Evolutionary conservation across 495 filamentous ascomycete species (phyloP).

Genomic region (Podospora sp.): DNA sequence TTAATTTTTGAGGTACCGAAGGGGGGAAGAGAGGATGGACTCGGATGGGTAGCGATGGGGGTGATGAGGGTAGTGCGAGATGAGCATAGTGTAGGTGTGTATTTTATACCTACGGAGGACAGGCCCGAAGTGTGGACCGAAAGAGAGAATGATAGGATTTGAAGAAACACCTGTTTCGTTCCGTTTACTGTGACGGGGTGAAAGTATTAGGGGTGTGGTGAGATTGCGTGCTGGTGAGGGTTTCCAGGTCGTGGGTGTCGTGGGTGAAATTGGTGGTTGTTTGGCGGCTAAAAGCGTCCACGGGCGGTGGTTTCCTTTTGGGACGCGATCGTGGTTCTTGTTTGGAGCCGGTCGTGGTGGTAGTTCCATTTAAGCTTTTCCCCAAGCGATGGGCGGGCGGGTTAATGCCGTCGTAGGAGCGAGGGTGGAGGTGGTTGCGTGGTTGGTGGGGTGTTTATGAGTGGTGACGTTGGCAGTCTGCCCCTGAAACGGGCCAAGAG

Average conservation of each 20-base stretch:
- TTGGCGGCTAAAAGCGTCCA: neutral
- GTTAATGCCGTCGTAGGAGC: neutral
- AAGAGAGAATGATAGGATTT: too few species aligned
- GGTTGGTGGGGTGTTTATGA: neutral
- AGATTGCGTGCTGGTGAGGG: neutral
- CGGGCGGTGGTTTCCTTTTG: neutral
- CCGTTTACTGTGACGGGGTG: neutral
- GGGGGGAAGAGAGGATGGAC: neutral
- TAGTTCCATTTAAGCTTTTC: too few species aligned
- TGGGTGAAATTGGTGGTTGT: neutral
- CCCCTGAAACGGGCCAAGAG: neutral
- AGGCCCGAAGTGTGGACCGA: too few species aligned
- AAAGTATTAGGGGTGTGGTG: neutral
- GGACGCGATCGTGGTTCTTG: too few species aligned
- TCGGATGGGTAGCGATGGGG: neutral
- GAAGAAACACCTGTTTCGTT: neutral
- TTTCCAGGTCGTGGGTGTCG: neutral
- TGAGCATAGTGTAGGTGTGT: neutral
- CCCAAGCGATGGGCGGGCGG: constrained; percentile 1
- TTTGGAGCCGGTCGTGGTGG: neutral
- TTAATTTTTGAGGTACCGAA: constrained; percentile 1
- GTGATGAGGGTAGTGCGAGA: neutral
- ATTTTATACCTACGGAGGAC: too few species aligned
- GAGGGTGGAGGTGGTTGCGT: neutral
- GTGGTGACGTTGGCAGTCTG: neutral